These are phyloP conservation scores for Stereum hirsutum DNA, from an alignment of 1,284 basidiomycete genomes.

Conservation along the genomic window DNA sequence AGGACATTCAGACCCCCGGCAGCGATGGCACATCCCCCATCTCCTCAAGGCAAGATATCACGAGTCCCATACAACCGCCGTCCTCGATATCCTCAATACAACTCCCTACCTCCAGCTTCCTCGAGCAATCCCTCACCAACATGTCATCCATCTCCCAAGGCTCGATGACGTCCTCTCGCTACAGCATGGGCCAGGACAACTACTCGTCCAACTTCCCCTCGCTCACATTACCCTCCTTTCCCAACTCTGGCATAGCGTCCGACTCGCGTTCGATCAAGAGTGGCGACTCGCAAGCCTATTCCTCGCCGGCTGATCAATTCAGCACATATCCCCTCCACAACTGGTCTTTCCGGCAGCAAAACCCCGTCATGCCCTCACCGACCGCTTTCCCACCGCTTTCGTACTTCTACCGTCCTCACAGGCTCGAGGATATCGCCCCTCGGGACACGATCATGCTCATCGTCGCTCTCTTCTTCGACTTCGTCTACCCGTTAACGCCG, in stretches of 20 bases:
- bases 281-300: conserved; percentile 35
- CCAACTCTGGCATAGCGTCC: conserved; percentile 17
- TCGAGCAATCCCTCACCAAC: conserved; percentile 39
- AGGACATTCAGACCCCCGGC: conserved; percentile 25
- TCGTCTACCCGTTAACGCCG: conserved; percentile 79
- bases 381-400: conserved; percentile 57
- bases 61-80: conserved; percentile 41
- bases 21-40: conserved; percentile 38
- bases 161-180: conserved; percentile 54
- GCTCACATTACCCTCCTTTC: conserved; percentile 29
- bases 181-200: conserved; percentile 62
- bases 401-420: conserved; percentile 57
- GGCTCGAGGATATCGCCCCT: conserved; percentile 68
- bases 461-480: conserved; percentile 81
- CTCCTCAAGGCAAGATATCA: conserved; percentile 27
- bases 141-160: conserved; percentile 26
- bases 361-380: conserved; percentile 35
- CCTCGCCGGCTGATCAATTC: conserved; percentile 39
- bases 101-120: conserved; percentile 34
- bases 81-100: conserved; percentile 33
- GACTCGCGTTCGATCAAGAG: conserved; percentile 13
- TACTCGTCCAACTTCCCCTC: conserved; percentile 45
- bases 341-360: conserved; percentile 65
- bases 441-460: conserved; percentile 71
- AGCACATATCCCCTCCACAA: conserved; percentile 58